Conservation (phyloP, 306 rosid genomes). For the Gleditsia sinensis region DNA sequence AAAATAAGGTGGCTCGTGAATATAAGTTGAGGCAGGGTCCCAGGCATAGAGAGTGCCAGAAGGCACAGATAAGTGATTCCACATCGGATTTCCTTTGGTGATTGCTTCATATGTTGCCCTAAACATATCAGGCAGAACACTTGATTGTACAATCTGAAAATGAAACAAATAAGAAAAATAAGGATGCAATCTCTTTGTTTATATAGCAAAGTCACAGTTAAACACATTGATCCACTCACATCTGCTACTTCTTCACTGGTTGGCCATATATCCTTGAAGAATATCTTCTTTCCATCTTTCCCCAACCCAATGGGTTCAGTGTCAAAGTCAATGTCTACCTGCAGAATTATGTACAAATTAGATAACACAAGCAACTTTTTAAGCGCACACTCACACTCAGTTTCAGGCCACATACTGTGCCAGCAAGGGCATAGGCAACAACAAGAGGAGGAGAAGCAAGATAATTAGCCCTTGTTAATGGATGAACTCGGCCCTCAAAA, state of each 20-base stretch:
- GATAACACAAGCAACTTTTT: conserved; percentile 28
- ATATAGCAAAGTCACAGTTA: conserved; percentile 21
- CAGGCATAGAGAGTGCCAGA: conserved; percentile 81
- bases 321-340: conserved; percentile 92
- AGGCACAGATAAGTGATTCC: conserved; percentile 89
- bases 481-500: conserved; percentile 98
- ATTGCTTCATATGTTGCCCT: conserved; percentile 87
- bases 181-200: conserved; percentile 12
- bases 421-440: conserved; percentile 97
- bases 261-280: conserved; percentile 94
- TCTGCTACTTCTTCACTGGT: conserved; percentile 80
- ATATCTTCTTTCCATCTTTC: conserved; percentile 71
- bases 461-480: conserved; percentile 92
- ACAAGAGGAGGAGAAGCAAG: conserved; percentile 99
- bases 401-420: conserved; percentile 69
- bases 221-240: conserved; percentile 48
- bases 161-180: conserved; percentile 32
- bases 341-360: conserved; percentile 43
- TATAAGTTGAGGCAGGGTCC: conserved; percentile 88
- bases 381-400: conserved; percentile 18
- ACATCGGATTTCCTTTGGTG: conserved; percentile 90
- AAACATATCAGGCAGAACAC: conserved; percentile 94
- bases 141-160: conserved; percentile 84
- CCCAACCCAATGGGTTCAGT: conserved; percentile 78
- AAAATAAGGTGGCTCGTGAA: conserved; percentile 92